Percentiles rank a stretch among this genome's conserved stretches.
These are phyloP conservation scores for Lepiota brunneoincarnata DNA, from an alignment of 768 basidiomycete species.

Conservation along the genomic window DNA sequence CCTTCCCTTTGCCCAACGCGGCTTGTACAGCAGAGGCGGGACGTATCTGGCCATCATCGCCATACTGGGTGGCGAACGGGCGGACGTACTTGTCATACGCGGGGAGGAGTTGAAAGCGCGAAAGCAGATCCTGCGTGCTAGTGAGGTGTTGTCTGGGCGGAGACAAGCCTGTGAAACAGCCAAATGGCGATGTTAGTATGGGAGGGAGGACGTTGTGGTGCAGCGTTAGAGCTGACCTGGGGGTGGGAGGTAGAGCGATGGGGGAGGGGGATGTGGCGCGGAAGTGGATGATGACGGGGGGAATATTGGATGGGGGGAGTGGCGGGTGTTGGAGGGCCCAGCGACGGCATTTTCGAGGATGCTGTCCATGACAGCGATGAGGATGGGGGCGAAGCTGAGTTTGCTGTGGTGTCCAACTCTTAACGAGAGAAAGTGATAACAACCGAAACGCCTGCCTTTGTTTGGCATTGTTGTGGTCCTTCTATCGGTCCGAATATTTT, in stretches of 20 bases:
- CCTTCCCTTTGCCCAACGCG: conserved; percentile 47
- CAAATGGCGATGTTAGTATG: conserved; percentile 2
- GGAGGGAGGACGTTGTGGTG: not conserved
- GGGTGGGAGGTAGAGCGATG: conserved; percentile 38
- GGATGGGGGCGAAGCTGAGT: conserved; percentile 9
- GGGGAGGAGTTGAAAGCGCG: conserved; percentile 64
- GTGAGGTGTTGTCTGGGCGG: conserved; percentile 49
- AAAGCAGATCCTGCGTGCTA: conserved; percentile 79
- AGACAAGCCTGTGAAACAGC: conserved; percentile 27
- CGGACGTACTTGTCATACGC: conserved; percentile 85
- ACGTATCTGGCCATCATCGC: conserved; percentile 4
- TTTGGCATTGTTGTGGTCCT: conserved; percentile 3
- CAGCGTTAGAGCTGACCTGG: conserved; percentile 29
- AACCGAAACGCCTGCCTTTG: conserved; percentile 18
- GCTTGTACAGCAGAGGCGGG: conserved; percentile 6
- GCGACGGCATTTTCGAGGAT: conserved; percentile 55
- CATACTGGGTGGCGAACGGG: conserved; percentile 25
- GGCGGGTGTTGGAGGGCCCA: conserved; percentile 49
- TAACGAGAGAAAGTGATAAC: conserved; percentile 22
- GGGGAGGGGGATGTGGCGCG: conserved; percentile 25
- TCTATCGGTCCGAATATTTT: not conserved
- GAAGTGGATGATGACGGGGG: conserved; percentile 27
- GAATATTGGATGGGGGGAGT: conserved; percentile 24
- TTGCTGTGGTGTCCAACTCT: too few relatives aligned
- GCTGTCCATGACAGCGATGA: conserved; percentile 35